Conservation (phyloP, 2,329 filamentous ascomycete species). For the Cytospora chrysosperma region DNA sequence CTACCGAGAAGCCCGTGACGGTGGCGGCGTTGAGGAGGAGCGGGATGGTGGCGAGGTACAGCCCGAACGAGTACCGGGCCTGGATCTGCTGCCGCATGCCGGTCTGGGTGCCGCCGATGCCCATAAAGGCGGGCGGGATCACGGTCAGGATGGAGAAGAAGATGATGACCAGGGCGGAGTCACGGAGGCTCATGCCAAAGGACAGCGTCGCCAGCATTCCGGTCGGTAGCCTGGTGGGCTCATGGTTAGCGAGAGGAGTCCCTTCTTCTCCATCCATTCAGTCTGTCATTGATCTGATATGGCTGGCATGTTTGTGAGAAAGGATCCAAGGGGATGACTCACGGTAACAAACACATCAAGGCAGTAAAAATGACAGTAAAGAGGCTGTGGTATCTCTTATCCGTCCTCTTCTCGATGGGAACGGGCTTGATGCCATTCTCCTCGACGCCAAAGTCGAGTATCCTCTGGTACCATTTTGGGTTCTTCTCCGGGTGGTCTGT, state of each 20-base stretch:
- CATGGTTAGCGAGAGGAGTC: neutral
- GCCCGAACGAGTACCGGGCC: constrained; percentile 59
- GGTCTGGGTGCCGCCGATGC: constrained; percentile 53
- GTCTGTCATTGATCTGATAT: neutral
- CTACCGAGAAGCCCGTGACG: constrained; percentile 56
- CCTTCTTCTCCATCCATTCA: neutral
- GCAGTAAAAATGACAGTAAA: constrained; percentile 63
- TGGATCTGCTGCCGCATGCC: constrained; percentile 61
- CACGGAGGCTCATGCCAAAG: constrained; percentile 54
- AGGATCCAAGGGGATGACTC: constrained; percentile 34
- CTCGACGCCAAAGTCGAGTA: constrained; percentile 48
- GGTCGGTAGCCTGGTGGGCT: constrained; percentile 49
- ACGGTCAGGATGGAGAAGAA: constrained; percentile 58
- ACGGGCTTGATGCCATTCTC: constrained; percentile 58
- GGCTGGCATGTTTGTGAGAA: neutral
- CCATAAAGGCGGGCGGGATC: constrained; percentile 54
- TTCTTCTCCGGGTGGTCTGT: constrained; percentile 32
- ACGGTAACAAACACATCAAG: constrained; percentile 58
- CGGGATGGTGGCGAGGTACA: constrained; percentile 51
- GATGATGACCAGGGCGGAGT: constrained; percentile 55
- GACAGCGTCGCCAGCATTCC: constrained; percentile 56
- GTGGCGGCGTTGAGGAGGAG: constrained; percentile 57
- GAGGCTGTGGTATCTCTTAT: constrained; percentile 53
- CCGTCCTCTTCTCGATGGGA: constrained; percentile 51
- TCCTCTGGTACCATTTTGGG: constrained; percentile 42